phyloP scores from a whole-genome alignment of 1,284 basidiomycete genomes.

The Microbotryomycetes sp. region DNA sequence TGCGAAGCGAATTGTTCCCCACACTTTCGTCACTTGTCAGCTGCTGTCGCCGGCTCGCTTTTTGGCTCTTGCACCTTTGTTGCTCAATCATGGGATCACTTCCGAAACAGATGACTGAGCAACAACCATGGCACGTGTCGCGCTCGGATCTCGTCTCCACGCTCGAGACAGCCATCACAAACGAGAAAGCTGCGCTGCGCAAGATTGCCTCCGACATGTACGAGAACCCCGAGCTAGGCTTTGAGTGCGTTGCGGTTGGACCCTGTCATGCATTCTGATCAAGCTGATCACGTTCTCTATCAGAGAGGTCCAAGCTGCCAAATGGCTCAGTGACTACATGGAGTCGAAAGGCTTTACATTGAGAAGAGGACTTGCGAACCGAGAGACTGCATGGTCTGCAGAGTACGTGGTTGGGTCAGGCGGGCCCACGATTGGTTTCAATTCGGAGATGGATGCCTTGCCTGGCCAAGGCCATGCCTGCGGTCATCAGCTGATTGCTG shows the following conservation, averaged over 20 bases:
- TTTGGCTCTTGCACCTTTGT: no score
- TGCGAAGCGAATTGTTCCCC: background rate
- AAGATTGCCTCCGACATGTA: slow-evolving; percentile 39
- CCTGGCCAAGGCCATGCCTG: slow-evolving; percentile 65
- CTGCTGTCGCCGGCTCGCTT: no score
- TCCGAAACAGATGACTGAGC: background rate
- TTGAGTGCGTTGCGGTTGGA: slow-evolving; percentile 3
- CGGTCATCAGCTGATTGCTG: slow-evolving; percentile 79
- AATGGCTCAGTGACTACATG: slow-evolving; percentile 35
- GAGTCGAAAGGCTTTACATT: slow-evolving; percentile 15
- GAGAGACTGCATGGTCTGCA: slow-evolving; percentile 36
- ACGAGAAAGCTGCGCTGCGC: slow-evolving; percentile 36
- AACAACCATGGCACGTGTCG: background rate
- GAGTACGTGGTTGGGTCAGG: slow-evolving; percentile 57
- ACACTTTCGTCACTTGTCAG: background rate
- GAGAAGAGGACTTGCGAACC: slow-evolving; percentile 32
- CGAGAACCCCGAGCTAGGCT: slow-evolving; percentile 39
- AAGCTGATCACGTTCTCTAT: slow-evolving; percentile 4
- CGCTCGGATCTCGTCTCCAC: slow-evolving; percentile 15
- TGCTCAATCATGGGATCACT: background rate
- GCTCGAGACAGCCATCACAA: slow-evolving; percentile 32
- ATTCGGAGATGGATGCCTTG: slow-evolving; percentile 58
- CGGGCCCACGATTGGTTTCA: slow-evolving; percentile 43
- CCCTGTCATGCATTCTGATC: slow-evolving; percentile 19
- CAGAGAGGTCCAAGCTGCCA: slow-evolving; percentile 33